Evolutionary conservation across 2,329 filamentous ascomycete genomes (phyloP).

Genomic region (Xylaria hypoxylon): DNA sequence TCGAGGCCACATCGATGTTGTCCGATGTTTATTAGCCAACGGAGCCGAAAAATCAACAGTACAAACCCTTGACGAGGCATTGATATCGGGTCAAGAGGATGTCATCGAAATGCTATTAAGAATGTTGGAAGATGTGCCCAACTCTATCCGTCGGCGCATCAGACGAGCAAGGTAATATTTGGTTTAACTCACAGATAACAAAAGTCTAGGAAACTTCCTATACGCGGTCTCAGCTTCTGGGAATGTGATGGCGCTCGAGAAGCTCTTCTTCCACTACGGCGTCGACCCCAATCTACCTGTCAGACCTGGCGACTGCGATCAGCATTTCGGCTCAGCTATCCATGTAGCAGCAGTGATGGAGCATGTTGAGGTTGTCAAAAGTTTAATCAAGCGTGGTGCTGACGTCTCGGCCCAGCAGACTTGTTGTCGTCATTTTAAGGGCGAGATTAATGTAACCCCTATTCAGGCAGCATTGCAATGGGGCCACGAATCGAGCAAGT

Average conservation of each 20-base stretch:
- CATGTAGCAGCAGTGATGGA: neutral
- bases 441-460: neutral
- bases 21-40: neutral
- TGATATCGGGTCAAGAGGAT: neutral
- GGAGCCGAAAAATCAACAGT: neutral
- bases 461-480: neutral
- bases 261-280: neutral
- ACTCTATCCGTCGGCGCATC: constrained; percentile 1
- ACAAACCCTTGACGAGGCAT: neutral
- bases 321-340: neutral
- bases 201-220: neutral
- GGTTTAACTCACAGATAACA: no score
- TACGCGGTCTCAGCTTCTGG: neutral
- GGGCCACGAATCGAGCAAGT: neutral
- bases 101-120: neutral
- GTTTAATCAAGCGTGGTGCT: neutral
- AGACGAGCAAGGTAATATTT: no score
- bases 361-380: neutral
- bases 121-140: neutral
- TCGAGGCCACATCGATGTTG: neutral
- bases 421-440: neutral
- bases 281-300: neutral
- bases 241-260: neutral
- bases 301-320: neutral
- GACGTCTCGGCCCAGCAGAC: neutral